Evolutionary conservation across 495 filamentous ascomycete genomes (phyloP).

Genomic region (Aspergillus cristatus): DNA sequence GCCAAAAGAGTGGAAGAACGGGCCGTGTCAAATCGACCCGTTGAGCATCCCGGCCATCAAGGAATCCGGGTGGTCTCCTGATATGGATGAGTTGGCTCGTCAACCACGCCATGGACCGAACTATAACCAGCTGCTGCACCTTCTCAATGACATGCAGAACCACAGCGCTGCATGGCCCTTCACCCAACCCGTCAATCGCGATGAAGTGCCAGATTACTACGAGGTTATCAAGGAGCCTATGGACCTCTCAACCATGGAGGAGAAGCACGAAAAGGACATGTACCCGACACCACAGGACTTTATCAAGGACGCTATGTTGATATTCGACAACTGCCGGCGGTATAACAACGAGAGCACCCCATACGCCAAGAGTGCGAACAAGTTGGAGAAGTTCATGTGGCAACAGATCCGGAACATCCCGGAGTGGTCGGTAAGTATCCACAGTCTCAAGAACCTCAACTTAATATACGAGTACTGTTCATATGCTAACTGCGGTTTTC

Average conservation of each 20-base stretch:
- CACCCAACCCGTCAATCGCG: slow-evolving; percentile 83
- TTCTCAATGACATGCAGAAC: slow-evolving; percentile 94
- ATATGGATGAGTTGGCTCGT: slow-evolving; percentile 94
- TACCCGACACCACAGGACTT: slow-evolving; percentile 92
- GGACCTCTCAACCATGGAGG: slow-evolving; percentile 94
- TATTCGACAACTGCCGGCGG: slow-evolving; percentile 89
- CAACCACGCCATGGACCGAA: slow-evolving; percentile 97
- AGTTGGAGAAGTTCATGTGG: slow-evolving; percentile 97
- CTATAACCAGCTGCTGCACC: slow-evolving; percentile 83
- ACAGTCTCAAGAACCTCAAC: too few relatives aligned
- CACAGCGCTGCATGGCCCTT: slow-evolving; percentile 90
- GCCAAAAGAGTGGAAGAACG: slow-evolving; percentile 77
- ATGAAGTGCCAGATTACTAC: slow-evolving; percentile 96
- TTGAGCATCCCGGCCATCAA: slow-evolving; percentile 75
- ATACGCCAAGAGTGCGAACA: slow-evolving; percentile 92
- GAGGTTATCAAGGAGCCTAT: slow-evolving; percentile 97
- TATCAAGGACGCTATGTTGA: slow-evolving; percentile 77
- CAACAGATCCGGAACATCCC: slow-evolving; percentile 83
- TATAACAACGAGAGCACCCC: slow-evolving; percentile 95
- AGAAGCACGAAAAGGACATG: slow-evolving; percentile 85
- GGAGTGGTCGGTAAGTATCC: slow-evolving; percentile 72
- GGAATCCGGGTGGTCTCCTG: slow-evolving; percentile 85
- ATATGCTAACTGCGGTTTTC: slow-evolving; percentile 8
- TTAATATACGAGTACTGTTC: too few relatives aligned
- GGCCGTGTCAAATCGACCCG: slow-evolving; percentile 62